Conservation (phyloP, 306 rosid species). For the Argentina anserina region DNA sequence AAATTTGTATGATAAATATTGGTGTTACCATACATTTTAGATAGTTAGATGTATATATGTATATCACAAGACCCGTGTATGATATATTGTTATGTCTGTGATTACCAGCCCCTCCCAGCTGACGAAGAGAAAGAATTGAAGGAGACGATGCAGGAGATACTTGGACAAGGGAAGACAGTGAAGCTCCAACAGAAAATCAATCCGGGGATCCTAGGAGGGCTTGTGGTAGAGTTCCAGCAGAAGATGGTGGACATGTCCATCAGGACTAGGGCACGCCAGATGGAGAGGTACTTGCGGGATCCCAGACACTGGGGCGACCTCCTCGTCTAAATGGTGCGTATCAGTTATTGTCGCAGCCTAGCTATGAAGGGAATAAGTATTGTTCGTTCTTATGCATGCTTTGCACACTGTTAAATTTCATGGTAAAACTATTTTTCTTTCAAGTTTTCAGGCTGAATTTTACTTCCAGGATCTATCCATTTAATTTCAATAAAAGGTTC, state of each 20-base stretch:
- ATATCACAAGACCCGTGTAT: not conserved
- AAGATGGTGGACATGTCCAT: constrained; percentile 92
- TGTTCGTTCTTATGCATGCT: constrained; percentile 4
- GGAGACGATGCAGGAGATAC: constrained; percentile 69
- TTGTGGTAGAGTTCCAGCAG: constrained; percentile 67
- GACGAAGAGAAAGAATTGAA: constrained; percentile 84
- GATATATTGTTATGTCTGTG: constrained; percentile 19
- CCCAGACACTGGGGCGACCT: constrained; percentile 44
- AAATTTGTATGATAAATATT: not conserved
- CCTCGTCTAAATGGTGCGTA: constrained; percentile 28
- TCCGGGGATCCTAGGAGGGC: constrained; percentile 76
- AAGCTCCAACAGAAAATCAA: constrained; percentile 84
- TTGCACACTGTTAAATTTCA: not conserved
- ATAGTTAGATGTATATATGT: not conserved
- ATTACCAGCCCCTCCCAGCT: constrained; percentile 68
- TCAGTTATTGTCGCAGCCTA: constrained; percentile 18
- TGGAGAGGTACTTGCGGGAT: constrained; percentile 89
- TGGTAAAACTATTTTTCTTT: not conserved
- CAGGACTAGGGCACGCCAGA: constrained; percentile 78
- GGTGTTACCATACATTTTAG: not conserved
- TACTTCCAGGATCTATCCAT: not conserved
- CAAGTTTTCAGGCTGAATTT: not conserved
- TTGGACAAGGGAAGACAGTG: constrained; percentile 76
- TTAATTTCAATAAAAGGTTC: not conserved
- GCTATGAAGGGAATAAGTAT: constrained; percentile 15